Base-by-base conservation (phyloP, 257 asterid species). In the Rubia yunnanensis region DNA sequence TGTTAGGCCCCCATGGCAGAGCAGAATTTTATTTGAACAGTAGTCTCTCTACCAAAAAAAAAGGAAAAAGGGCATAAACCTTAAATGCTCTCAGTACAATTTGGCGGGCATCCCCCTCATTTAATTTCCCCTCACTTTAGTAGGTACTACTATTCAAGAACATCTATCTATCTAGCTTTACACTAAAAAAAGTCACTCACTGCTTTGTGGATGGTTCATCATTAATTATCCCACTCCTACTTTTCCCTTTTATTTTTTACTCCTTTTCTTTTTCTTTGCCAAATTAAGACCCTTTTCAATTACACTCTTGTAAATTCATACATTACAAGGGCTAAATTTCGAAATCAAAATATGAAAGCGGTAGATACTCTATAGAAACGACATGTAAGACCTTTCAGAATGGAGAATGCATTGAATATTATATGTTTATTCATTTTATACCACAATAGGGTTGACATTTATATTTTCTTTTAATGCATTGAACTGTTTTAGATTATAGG, bases 61-160 rank as follows among this genome's bases (percentile, higher is more conserved):
- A 3, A 20, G 13, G 18, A 50, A 50, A 49, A n/a, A 20, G 27
- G 24, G n/a, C 57, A 50, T 7, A 10, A 15, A 10, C 58, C 70
- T 28, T 71, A 23, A 63, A 63, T 70, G 64, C 57, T 28, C 31
- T 52, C 63, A 32, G 10, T 5, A 22, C 65, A 38, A 67, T 61
- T 20, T 71, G 70, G 75, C 60, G 60, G 46, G 2, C 69, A 28
- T 64, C 55, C 22, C 52, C 5, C 17, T 64, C 63, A 71, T 41
- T 70, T 24, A 71, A 50, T 20, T 58, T 68, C 58, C 49, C 58
- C 46, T 53, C 73, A 60, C 73, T 72, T 59, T 60, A 70, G 81
- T 69, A 52, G 75, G 72, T 77, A 66, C 36, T 7, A 14, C 52
- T 44, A 44, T 44, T 44, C 52, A 58, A 24, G 36, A 26, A 36